These are phyloP conservation scores for Furcasterigmium furcatum DNA, from an alignment of 2,329 filamentous ascomycete genomes.

Conservation along the genomic window DNA sequence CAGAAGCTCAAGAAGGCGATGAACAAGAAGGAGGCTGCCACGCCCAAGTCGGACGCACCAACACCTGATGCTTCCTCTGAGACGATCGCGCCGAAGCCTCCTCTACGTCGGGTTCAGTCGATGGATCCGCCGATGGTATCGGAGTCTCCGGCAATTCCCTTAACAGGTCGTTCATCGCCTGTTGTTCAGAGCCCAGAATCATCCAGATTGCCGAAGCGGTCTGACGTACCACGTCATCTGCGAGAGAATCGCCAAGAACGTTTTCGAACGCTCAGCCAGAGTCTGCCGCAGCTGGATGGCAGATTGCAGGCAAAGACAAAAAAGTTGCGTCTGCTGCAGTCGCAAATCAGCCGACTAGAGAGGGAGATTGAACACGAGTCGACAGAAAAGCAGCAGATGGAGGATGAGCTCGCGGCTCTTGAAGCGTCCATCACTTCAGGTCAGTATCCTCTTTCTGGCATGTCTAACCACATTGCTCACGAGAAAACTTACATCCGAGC, in stretches of 20 bases:
- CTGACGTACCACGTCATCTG: constrained; percentile 6
- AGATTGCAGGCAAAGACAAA: constrained; percentile 39
- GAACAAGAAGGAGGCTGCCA: constrained; percentile 3
- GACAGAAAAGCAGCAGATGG: constrained; percentile 27
- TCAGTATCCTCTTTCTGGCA: neutral
- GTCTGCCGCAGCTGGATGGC: constrained; percentile 33
- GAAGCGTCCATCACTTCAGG: neutral
- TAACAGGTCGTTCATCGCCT: constrained; percentile 15
- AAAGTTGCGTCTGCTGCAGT: constrained; percentile 42
- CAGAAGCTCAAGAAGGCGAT: constrained; percentile 35
- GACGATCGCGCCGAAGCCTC: constrained; percentile 10
- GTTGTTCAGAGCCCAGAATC: constrained; percentile 15
- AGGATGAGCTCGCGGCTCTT: constrained; percentile 18
- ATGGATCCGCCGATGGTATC: constrained; percentile 12
- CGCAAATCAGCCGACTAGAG: constrained; percentile 44
- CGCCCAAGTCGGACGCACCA: constrained; percentile 6
- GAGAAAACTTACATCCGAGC: too few relatives aligned
- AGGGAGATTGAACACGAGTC: constrained; percentile 40
- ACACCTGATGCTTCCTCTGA: constrained; percentile 8
- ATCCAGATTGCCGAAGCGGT: constrained; percentile 19
- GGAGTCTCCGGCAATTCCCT: constrained; percentile 2
- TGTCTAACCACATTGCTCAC: too few relatives aligned
- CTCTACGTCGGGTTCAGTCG: constrained; percentile 13
- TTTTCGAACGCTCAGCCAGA: constrained; percentile 31
- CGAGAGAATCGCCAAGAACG: constrained; percentile 14